A percentile compares a stretch with the other conserved stretches of the same genome.
Conservation (phyloP, 1,284 basidiomycete species). For the Austroboletus niveus region DNA sequence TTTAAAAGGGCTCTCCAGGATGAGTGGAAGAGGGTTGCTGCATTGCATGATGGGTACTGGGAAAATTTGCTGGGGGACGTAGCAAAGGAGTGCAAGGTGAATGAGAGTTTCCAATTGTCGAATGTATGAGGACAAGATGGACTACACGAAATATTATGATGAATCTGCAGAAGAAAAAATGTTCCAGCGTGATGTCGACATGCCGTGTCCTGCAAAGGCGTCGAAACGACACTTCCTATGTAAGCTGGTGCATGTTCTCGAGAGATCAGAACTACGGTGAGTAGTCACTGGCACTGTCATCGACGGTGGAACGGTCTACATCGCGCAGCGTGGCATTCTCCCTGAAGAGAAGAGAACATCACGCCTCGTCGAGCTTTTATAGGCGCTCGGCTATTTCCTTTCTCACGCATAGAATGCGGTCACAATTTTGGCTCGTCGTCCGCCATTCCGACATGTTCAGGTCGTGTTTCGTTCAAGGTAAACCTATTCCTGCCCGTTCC, state of each 20-base stretch:
- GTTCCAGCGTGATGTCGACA: conserved; percentile 50
- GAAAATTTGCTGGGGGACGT: conserved; percentile 18
- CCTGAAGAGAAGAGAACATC: conserved; percentile 18
- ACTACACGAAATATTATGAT: no score
- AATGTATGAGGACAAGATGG: no score
- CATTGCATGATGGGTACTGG: conserved; percentile 26
- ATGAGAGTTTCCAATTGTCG: background rate
- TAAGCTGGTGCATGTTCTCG: conserved; percentile 42
- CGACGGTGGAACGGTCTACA: conserved; percentile 40
- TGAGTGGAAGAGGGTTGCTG: conserved; percentile 24
- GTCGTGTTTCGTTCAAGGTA: conserved; percentile 34
- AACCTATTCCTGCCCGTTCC: background rate
- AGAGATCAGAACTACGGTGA: conserved; percentile 41
- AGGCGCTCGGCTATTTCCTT: conserved; percentile 13
- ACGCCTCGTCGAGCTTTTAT: conserved; percentile 22
- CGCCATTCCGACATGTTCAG: conserved; percentile 34
- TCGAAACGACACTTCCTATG: conserved; percentile 50
- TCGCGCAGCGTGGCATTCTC: conserved; percentile 52
- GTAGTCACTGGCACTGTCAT: conserved; percentile 50
- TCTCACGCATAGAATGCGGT: conserved; percentile 20
- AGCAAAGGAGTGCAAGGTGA: conserved; percentile 21
- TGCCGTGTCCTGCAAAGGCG: conserved; percentile 44
- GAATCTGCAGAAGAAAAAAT: conserved; percentile 16
- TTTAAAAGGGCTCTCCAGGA: conserved; percentile 12
- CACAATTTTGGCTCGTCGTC: background rate